These are phyloP conservation scores for Dactylonectria estremocensis DNA, from an alignment of 2,329 filamentous ascomycete genomes.

Conservation along the genomic window DNA sequence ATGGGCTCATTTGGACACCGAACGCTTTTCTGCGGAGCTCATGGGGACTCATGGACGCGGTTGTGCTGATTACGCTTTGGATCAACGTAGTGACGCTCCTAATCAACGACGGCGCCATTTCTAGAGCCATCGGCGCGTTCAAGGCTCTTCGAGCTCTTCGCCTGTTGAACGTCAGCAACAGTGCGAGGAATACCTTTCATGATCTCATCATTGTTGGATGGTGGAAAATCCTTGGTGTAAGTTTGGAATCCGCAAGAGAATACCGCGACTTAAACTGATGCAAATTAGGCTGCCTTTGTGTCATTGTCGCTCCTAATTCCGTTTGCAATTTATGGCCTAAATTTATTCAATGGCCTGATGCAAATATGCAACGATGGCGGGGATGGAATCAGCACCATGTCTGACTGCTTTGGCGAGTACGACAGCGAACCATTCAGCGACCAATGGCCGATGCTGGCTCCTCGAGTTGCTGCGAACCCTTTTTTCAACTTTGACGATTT, in stretches of 20 bases:
- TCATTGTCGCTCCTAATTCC: slow-evolving; percentile 95
- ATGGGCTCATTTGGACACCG: slow-evolving; percentile 96
- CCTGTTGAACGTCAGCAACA: slow-evolving; percentile 95
- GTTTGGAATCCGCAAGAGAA: slow-evolving; percentile 48
- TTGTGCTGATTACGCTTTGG: slow-evolving; percentile 95
- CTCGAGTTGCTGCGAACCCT: slow-evolving; percentile 84
- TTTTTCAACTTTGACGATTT: slow-evolving; percentile 97
- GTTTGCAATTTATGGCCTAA: slow-evolving; percentile 96
- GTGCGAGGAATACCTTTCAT: slow-evolving; percentile 95
- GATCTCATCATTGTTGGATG: slow-evolving; percentile 94
- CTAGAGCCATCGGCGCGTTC: slow-evolving; percentile 93
- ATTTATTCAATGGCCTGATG: slow-evolving; percentile 90
- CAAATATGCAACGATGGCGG: slow-evolving; percentile 79
- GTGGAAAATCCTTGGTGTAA: slow-evolving; percentile 90
- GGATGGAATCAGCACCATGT: slow-evolving; percentile 70
- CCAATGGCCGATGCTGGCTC: slow-evolving; percentile 86
- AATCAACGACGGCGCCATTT: slow-evolving; percentile 85
- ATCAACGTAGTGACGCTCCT: slow-evolving; percentile 91
- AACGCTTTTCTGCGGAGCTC: slow-evolving; percentile 97
- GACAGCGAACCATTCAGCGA: slow-evolving; percentile 79
- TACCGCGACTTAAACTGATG: slow-evolving; percentile 8
- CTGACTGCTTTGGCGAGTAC: slow-evolving; percentile 89
- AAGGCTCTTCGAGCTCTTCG: slow-evolving; percentile 94
- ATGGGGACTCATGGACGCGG: slow-evolving; percentile 95
- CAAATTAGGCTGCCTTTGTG: slow-evolving; percentile 81